Evolutionary conservation across 345 rosid species (phyloP), one percentile per base, ranked within the genome.

Genomic region (Cardamine occulta): DNA sequence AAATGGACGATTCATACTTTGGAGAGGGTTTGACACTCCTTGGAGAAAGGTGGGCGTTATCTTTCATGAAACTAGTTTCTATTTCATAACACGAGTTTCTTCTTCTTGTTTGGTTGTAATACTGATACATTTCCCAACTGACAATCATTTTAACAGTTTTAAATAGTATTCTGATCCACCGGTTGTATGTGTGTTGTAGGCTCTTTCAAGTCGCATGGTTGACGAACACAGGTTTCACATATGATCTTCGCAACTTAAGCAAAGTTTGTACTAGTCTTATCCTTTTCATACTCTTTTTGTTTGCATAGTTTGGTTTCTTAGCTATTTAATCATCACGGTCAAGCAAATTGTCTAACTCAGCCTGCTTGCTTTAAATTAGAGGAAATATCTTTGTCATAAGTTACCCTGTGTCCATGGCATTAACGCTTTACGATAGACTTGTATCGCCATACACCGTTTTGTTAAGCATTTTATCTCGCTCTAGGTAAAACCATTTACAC

Each of bases 1-100:
- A 73, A 68, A 90, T 95, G 98, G 86, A 47, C 11, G 8, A 3
- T 44, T 80, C 84, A 48, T 74, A 79, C 68, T 92, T 95, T 81
- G 99, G 99, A 63, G 98, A 92, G 81, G 98, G 99, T 18, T 83
- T 95, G 82, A 89, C 99, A 65, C 94, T 92, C 68, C 82, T 89
- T 58, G 91, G 90, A 15, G 83, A 87, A 74, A 95, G 89, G 98
- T 95, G 47, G 7, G 82, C 1, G 7, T 63, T 42, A 0, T 54
- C 52, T 8, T 51, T 32, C 18, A 11, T 23, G 18, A 8, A 39
- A 17, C 40, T 26, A 59, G 79, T 67, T 51, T 17, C 31, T 59
- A 9, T 12, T 74, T 11, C 17, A 55, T 10, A 74, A 66, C 15
- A 14, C 5, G 6, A 29, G 2, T 18, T 31, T 40, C 28, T 23